Base-by-base conservation (phyloP, 2,329 filamentous ascomycete genomes). In the Pyrenophora seminiperda region DNA sequence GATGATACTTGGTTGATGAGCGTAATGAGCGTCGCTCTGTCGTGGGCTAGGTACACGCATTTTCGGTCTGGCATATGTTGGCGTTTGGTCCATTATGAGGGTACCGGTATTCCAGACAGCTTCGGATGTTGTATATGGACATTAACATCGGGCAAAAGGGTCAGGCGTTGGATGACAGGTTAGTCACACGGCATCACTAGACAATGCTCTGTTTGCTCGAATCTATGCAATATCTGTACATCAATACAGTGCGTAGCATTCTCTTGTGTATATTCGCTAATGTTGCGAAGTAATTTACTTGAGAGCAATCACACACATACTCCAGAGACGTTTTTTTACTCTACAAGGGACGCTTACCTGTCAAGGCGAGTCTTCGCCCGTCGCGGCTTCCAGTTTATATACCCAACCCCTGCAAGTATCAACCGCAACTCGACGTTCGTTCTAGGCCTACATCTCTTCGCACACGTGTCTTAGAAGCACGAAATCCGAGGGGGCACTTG, bases 381-480 rank as follows among this genome's bases (percentile, higher is more conserved):
- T 47, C 34, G 43, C 37, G 30, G 14, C 36, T 38, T 40, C 36
- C 32, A 38, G 48, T 42, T 37, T 37, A 55, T 55, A 45, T 55
- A 55, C 15, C 49, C 53, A 55, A 29, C 30, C 39, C 22, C 31
- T 45, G 30, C 31, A 22, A 33, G 37, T 38, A 53, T 46, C 48
- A 48, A 39, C 34, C 43, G 49, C 49, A 29, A 39, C 27, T 40
- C 32, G 14, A 44, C 19, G 13, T 31, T 13, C 24, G 11, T 37
- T 17, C 33, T 18, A 19, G 13, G 41, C 32, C 15, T 27, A 32
- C 29, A 14, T 36, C 32, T 31, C 9, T 38, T 20, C 39, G 15
- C 27, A 36, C 20, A 17, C 27, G 17, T 27, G 29, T 18, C 14
- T 29, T 15, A 30, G 33, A 11, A 38, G 29, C 19, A 27, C n/a